Conservation (phyloP, 441 rosid species). For the Corymbia calophylla region DNA sequence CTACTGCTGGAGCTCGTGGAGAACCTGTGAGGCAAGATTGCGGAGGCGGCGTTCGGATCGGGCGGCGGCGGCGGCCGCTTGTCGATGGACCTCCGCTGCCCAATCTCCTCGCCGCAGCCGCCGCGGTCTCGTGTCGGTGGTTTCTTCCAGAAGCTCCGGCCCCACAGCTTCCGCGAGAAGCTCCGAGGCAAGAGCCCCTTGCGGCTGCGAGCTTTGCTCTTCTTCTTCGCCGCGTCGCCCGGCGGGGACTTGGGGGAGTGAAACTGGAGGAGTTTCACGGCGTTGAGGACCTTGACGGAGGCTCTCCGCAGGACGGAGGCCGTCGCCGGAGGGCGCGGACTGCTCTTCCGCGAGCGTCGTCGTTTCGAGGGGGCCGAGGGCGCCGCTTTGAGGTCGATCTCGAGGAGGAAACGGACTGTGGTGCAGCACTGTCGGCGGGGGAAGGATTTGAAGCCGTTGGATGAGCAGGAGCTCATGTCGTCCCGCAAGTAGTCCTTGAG, state of each 20-base stretch:
- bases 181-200: constrained; percentile 19
- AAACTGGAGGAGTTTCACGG: constrained; percentile 43
- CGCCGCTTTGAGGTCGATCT: constrained; percentile 30
- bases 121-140: constrained; percentile 22
- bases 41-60: constrained; percentile 8
- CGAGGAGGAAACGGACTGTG: constrained; percentile 53
- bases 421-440: constrained; percentile 64
- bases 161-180: constrained; percentile 36
- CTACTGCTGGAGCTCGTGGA: constrained; percentile 19
- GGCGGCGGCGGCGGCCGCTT: constrained; percentile 11
- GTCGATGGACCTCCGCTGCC: constrained; percentile 16
- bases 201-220: neutral
- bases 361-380: constrained; percentile 7
- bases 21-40: constrained; percentile 3
- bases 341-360: constrained; percentile 4
- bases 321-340: constrained; percentile 19
- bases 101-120: constrained; percentile 28
- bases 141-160: constrained; percentile 33
- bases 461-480: constrained; percentile 75
- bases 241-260: constrained; percentile 22
- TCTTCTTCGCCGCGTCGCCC: neutral
- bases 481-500: constrained; percentile 59
- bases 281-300: constrained; percentile 44
- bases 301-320: constrained; percentile 48
- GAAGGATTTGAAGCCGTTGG: constrained; percentile 68